Conservation (phyloP, 768 basidiomycete genomes). For the Hygrocybe punicea region DNA sequence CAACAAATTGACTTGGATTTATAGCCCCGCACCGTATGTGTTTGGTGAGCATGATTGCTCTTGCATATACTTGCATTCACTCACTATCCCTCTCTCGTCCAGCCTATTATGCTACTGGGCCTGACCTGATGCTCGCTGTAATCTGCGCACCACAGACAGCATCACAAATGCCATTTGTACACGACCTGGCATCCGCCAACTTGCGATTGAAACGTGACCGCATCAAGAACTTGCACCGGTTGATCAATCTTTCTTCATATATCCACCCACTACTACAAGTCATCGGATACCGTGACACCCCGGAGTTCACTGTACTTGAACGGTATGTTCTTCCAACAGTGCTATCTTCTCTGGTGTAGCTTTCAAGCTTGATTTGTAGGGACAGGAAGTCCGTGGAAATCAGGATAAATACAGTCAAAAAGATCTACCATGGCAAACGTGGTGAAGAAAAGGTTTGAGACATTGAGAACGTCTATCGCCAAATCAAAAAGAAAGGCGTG, state of each 20-base stretch:
- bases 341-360: neutral
- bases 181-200: neutral
- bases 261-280: neutral
- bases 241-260: neutral
- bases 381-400: neutral
- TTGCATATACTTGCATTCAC: neutral
- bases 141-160: neutral
- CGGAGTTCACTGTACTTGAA: neutral
- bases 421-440: neutral
- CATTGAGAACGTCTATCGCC: neutral
- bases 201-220: neutral
- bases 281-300: neutral
- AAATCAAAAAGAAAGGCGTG: neutral
- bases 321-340: neutral
- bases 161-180: neutral
- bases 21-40: neutral
- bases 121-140: neutral
- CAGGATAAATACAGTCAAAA: neutral
- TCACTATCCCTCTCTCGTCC: neutral
- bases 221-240: neutral
- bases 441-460: neutral
- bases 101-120: constrained; percentile 2
- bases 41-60: neutral
- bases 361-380: neutral
- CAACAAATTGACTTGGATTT: neutral